Evolutionary conservation across 345 rosid species (phyloP).

Genomic region (Hibiscus tridactylites): DNA sequence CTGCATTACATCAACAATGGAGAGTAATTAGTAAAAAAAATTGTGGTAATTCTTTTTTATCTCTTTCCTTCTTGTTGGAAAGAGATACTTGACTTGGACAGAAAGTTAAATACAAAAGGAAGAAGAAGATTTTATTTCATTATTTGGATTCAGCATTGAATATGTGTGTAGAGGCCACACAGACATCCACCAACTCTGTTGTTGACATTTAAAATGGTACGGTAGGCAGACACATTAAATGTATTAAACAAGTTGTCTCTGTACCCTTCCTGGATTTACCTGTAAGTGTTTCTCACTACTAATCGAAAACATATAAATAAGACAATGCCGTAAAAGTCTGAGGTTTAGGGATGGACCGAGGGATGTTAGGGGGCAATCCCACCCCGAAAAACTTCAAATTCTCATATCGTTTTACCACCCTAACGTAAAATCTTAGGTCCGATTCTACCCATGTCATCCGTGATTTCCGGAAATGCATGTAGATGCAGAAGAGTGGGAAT

Average conservation of each 20-base stretch:
- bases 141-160: neutral
- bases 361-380: too few species aligned
- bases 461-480: too few species aligned
- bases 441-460: too few species aligned
- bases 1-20: neutral
- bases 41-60: neutral
- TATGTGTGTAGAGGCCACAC: neutral
- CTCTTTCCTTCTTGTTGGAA: neutral
- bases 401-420: too few species aligned
- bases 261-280: neutral
- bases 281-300: neutral
- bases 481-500: neutral
- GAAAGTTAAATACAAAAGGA: neutral
- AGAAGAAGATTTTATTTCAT: neutral
- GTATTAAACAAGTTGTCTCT: neutral
- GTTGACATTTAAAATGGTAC: neutral
- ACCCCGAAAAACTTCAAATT: too few species aligned
- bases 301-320: neutral
- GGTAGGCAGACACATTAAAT: neutral
- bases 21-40: neutral
- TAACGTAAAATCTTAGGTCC: too few species aligned
- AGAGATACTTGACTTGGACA: neutral
- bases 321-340: neutral
- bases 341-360: neutral
- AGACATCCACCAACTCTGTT: conserved; percentile 1